Evolutionary conservation across 768 basidiomycete species (phyloP), one percentile per base, ranked within the genome.

Genomic region (Boletus vermiculosoides): DNA sequence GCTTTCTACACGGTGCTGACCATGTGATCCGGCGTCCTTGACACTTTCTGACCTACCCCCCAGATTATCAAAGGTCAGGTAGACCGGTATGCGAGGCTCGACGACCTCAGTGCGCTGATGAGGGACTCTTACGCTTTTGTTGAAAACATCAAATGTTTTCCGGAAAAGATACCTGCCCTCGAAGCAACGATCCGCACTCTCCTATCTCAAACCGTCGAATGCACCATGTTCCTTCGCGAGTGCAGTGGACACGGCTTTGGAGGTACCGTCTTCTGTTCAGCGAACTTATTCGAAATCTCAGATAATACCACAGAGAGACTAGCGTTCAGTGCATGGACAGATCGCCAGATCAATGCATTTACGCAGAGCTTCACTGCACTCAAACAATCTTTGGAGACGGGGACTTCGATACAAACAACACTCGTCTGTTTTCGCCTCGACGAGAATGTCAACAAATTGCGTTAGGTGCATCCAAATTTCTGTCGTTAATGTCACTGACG

Each of bases 141-240:
- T 9, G 67, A 74, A 28, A 60, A 58, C 9, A 52, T 76, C 18
- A 59, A 65, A 28, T 59, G 47, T 4, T 64, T 75, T 18, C 64
- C 68, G 7, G 61, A 67, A 46, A 72, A 57, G 44, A 64, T 75
- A 40, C 60, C 64, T 22, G 15, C 37, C 4, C 67, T 75, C 3
- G 68, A 76, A 45, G 57, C 60, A 31, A 64, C 60, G 15, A 65
- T 76, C 46, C 53, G 56, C 4, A 54, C 55, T 1, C 59, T 75
- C 20, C 47, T 71, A 2, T 61, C 65, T 9, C 75, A 75, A 46
- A 75, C 74, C 0, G 63, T 73, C 7, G 75, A 76, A 61, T 75
- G 74, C 31, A 67, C 58, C 16, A 63, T 76, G 52, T 75, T 75
- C 51, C 60, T 75, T 48, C 74, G 66, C 8, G 75, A 75, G 52